Evolutionary conservation across 768 basidiomycete genomes (phyloP).

Genomic region (Rhodotorula babjevae): DNA sequence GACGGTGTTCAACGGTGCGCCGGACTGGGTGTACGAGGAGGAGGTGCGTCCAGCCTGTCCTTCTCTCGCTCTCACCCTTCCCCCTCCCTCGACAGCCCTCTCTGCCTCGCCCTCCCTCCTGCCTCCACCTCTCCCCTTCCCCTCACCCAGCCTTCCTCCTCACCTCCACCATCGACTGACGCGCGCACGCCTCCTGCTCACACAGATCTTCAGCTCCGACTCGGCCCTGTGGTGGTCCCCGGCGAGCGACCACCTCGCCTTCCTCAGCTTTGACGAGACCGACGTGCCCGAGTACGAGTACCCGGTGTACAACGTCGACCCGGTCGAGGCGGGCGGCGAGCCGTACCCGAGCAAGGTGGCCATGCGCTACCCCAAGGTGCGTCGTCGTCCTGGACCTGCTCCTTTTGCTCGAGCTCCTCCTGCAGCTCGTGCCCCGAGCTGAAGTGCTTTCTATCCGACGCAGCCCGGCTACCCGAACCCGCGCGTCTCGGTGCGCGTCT

Average conservation of each 20-base stretch:
- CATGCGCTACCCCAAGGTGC: conserved; percentile 71
- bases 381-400: not conserved
- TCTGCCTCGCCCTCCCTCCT: too few species aligned
- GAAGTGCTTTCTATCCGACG: not conserved
- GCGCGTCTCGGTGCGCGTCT: conserved; percentile 72
- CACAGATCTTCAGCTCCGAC: conserved; percentile 48
- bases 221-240: conserved; percentile 90
- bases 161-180: not conserved
- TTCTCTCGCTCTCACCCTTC: not conserved
- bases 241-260: conserved; percentile 65
- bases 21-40: conserved; percentile 97
- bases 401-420: not conserved
- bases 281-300: conserved; percentile 77
- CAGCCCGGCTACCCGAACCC: conserved; percentile 61
- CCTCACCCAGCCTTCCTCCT: not conserved
- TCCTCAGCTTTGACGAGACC: conserved; percentile 81
- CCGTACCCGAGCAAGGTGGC: conserved; percentile 44
- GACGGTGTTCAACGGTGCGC: conserved; percentile 86
- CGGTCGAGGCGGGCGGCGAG: conserved; percentile 16
- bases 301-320: conserved; percentile 61
- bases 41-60: conserved; percentile 54
- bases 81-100: too few species aligned
- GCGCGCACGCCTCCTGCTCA: not conserved
- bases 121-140: too few species aligned
- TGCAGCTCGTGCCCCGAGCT: too few species aligned